Conservation (phyloP, 306 rosid species). For the Vigna trinervia region DNA sequence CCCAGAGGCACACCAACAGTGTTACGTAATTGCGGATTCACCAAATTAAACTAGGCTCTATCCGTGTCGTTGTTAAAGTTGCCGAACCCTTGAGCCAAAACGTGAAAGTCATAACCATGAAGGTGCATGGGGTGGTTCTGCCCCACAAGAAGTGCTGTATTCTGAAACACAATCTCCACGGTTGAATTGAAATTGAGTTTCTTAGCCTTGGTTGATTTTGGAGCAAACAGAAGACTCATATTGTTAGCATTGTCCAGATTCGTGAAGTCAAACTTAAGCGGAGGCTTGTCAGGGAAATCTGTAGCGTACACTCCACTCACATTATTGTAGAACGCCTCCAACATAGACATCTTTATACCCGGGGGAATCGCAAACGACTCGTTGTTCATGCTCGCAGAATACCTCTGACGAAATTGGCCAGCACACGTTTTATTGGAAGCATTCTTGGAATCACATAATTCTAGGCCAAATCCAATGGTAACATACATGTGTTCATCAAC, state of each 20-base stretch:
- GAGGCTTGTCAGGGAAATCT: slow-evolving; percentile 60
- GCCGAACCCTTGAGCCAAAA: slow-evolving; percentile 35
- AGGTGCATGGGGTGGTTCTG: slow-evolving; percentile 41
- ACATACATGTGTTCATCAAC: not conserved
- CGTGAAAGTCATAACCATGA: slow-evolving; percentile 8
- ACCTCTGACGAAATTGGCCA: not conserved
- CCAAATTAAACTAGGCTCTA: slow-evolving; percentile 45
- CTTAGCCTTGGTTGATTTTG: slow-evolving; percentile 61
- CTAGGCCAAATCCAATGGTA: not conserved
- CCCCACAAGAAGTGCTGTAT: slow-evolving; percentile 47
- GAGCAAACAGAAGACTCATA: slow-evolving; percentile 34
- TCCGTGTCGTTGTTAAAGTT: slow-evolving; percentile 39
- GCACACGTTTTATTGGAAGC: not conserved
- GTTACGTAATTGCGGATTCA: slow-evolving; percentile 49
- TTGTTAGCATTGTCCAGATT: not conserved
- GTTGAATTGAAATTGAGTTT: slow-evolving; percentile 61
- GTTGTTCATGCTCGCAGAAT: not conserved
- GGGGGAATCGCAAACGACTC: not conserved
- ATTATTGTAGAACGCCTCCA: not conserved
- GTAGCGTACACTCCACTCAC: not conserved
- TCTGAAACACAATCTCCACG: slow-evolving; percentile 67
- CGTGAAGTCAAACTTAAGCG: slow-evolving; percentile 54
- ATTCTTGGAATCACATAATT: not conserved
- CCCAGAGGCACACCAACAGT: slow-evolving; percentile 58
- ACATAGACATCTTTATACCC: not conserved